phyloP scores from a whole-genome alignment of 73 alveolate species.

The Paramecium pentaurelia region DNA sequence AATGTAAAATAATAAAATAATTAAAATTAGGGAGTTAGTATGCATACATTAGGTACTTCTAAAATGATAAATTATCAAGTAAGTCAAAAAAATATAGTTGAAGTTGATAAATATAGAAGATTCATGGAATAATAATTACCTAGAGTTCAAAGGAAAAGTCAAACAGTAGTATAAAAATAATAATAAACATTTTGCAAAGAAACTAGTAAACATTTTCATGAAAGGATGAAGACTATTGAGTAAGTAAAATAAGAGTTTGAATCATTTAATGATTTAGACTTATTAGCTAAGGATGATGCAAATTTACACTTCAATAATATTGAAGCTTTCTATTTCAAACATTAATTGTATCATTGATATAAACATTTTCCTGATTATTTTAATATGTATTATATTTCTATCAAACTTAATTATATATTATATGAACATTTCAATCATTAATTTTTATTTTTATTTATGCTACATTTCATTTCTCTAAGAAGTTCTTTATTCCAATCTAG shows the following conservation, averaged over 20 bases:
- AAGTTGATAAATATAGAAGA: constrained; percentile 1
- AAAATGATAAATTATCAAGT: constrained; percentile 3
- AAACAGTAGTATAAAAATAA: not conserved
- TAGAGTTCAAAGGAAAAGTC: not conserved
- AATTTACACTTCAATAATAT: not conserved
- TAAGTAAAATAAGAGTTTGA: constrained; percentile 1
- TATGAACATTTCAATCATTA: not conserved
- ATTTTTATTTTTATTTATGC: not conserved
- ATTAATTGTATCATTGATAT: not conserved
- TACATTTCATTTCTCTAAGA: not conserved
- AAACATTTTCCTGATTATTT: not conserved
- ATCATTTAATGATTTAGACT: constrained; percentile 1
- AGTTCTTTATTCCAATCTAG: not conserved
- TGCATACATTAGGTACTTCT: not conserved
- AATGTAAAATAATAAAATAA: not conserved
- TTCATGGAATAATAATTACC: not conserved
- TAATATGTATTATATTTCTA: not conserved
- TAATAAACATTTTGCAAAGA: not conserved
- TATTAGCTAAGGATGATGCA: not conserved
- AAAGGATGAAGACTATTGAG: not conserved
- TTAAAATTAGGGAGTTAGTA: not conserved
- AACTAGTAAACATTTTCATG: not conserved
- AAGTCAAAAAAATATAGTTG: not conserved
- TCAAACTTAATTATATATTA: not conserved
- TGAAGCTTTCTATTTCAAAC: not conserved